Base-by-base conservation (phyloP, 805 yeast genomes). In the Suhomyces kilbournensis region DNA sequence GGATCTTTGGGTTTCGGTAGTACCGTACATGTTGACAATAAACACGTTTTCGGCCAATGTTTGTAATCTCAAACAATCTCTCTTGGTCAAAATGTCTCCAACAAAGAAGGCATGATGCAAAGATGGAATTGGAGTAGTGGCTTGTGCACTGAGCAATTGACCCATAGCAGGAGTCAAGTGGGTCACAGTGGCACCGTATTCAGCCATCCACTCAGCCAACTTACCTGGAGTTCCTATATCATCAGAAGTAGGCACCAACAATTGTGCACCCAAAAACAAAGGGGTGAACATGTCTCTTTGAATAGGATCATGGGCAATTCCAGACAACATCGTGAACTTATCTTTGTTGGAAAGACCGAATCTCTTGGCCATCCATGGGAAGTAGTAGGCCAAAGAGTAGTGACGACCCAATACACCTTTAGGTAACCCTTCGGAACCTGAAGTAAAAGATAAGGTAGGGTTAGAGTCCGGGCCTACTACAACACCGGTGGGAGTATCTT, bases 121-220 rank as follows among this genome's bases (percentile, higher is more conserved):
- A 3, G 83, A 65, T 23, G 96, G 93, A 67, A 94, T 88, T 51
- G 86, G 85, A 10, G 94, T 85, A 12, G 88, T 77, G 17, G 99
- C 99, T 74, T 94, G 97, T 4, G 98, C 97, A 55, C 97, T 87
- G 61, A 94, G 77, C 53, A 94, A 76, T 72, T 94, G 99, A 56
- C 99, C 99, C 99, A 96, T 94, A 5, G 99, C 99, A 4, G 99
- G 99, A 0, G 99, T 94, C 72, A 94, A 80, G 70, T 94, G 99
- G 1, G 99, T 94, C 1, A 94, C 97, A 1, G 97, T 86, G 25
- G 97, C 97, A 14, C 88, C 89, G 61, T 91, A 83, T 52, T 79
- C 84, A 32, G 86, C 82, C 96, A 94, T 92, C 99, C 99, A 94
- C 62, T 90, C 94, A 6, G 99, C 99, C 51, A 94, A 78, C 64